Conservation (phyloP, 305 asterid species). For the Fraxinus angustifolia region DNA sequence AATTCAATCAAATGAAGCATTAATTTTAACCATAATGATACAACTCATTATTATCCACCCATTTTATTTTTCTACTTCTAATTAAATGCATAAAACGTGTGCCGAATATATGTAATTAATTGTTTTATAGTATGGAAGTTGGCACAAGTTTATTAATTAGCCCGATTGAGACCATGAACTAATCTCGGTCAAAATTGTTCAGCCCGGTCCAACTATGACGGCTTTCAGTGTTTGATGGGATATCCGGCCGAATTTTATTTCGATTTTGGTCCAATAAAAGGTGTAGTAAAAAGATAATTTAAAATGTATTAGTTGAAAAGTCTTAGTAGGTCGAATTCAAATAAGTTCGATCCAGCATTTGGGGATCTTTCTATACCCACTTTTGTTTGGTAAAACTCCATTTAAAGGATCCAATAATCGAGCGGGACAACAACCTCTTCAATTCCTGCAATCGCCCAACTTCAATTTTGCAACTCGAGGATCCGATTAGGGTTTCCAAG, state of each 20-base stretch:
- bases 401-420: conserved; percentile 44
- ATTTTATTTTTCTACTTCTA: no score
- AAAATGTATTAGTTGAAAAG: neutral
- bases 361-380: conserved; percentile 45
- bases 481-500: conserved; percentile 6
- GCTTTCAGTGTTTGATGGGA: neutral
- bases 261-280: neutral
- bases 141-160: no score
- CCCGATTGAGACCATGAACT: neutral
- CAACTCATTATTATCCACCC: no score
- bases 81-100: no score
- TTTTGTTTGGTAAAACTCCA: conserved; percentile 45
- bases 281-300: neutral
- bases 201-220: neutral
- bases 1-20: neutral
- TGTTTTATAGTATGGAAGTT: no score
- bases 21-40: neutral
- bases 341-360: neutral
- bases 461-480: conserved; percentile 27
- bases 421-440: conserved; percentile 41
- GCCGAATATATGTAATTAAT: no score
- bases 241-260: neutral
- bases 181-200: neutral
- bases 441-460: conserved; percentile 37
- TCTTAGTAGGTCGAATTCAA: neutral